Evolutionary conservation across 257 asterid species (phyloP).

Genomic region (Capsicum baccatum): DNA sequence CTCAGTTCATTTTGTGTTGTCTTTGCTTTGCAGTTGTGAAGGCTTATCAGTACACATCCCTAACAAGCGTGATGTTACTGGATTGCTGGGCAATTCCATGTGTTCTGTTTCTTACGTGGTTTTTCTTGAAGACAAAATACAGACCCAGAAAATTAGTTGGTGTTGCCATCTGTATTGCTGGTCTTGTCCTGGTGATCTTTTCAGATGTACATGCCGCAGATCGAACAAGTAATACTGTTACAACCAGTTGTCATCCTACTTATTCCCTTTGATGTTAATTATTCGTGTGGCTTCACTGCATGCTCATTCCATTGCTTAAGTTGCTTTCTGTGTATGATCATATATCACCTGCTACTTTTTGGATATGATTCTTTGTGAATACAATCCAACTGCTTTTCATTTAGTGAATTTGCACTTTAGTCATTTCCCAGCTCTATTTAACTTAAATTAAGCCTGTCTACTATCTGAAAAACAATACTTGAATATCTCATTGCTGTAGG

Average conservation of each 20-base stretch:
- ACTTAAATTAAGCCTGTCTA: neutral
- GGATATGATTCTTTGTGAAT: neutral
- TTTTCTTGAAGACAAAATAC: slow-evolving; percentile 82
- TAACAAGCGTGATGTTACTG: slow-evolving; percentile 92
- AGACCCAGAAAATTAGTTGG: slow-evolving; percentile 64
- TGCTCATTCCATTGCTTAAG: slow-evolving; percentile 10
- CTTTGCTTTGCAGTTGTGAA: slow-evolving; percentile 71
- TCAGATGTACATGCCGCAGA: slow-evolving; percentile 89
- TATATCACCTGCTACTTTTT: neutral
- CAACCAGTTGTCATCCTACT: neutral
- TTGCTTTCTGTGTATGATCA: neutral
- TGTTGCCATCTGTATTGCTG: slow-evolving; percentile 71
- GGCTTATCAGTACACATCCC: slow-evolving; percentile 92
- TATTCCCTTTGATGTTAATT: slow-evolving; percentile 23
- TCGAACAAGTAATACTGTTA: slow-evolving; percentile 59
- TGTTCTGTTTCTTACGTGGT: slow-evolving; percentile 85
- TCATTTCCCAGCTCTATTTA: neutral
- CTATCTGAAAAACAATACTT: slow-evolving; percentile 24
- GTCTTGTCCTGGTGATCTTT: slow-evolving; percentile 75
- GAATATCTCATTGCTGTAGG: slow-evolving; percentile 44
- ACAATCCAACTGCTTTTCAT: slow-evolving; percentile 9
- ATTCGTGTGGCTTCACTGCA: neutral
- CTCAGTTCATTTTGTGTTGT: slow-evolving; percentile 21
- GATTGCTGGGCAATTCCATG: slow-evolving; percentile 98
- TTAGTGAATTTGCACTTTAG: neutral